Base-by-base conservation (phyloP, 768 basidiomycete genomes). In the Ramaria rubella region DNA sequence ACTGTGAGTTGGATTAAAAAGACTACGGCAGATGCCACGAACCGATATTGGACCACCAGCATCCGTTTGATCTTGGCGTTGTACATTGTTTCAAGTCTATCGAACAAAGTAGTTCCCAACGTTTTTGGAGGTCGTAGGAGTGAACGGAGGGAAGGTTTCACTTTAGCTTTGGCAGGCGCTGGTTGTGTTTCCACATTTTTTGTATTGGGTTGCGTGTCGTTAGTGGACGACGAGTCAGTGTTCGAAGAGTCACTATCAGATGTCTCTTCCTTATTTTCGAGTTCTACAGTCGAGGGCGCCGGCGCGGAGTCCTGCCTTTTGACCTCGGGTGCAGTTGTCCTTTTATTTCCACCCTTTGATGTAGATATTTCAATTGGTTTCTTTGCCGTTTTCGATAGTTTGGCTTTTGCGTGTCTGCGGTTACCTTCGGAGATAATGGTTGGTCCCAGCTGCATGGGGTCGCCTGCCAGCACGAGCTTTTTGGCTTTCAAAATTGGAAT, bases 401-500 rank as follows among this genome's bases (percentile, higher is more conserved):
- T 70, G 55, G 70, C 67, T 69, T n/a, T 73, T 68, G 31, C 31
- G 31, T 56, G 55, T 33, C 55, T 27, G 9, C 27, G 29, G 27
- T 72, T 72, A 58, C 82, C 73, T 7, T 81, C 63, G 4, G 91
- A 90, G 27, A 95, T 74, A 46, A 98, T 82, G 0, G 95, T 99
- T 0, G 95, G 95, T 0, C 94, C 94, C 3, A 99, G 77, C 73
- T 98, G 95, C 78, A 92, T 87, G 1, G 94, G 94, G 70, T 97
- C 95, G 0, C 95, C 95, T 1, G 94, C 94, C 24, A 96, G 74
- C 14, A 94, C 87, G 49, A 94, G 73, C 68, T 93, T 95, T 72
- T 85, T 87, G 1, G 84, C 88, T 68, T 94, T 95, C 70, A 94
- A 82, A 55, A 97, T 87, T 0, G 96, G 94, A 30, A 98, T 81